Percentiles rank a stretch among this genome's conserved stretches.
phyloP scores from a whole-genome alignment of 306 rosid genomes.

The Fragaria nilgerrensis region DNA sequence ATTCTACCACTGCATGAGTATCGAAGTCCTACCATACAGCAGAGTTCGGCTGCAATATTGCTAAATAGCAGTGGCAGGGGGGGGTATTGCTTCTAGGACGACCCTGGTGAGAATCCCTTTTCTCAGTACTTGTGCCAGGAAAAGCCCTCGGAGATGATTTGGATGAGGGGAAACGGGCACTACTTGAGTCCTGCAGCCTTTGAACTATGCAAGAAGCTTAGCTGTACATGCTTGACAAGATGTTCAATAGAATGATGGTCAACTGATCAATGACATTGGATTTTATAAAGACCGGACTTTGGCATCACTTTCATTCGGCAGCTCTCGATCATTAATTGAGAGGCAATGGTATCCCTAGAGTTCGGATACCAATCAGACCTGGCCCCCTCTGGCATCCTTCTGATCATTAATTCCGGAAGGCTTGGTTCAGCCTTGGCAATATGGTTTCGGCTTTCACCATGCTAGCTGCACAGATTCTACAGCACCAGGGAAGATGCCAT shows the following conservation, averaged over 20 bases:
- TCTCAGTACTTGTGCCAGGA: slow-evolving; percentile 28
- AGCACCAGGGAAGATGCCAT: slow-evolving; percentile 44
- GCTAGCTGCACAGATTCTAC: slow-evolving; percentile 30
- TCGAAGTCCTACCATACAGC: slow-evolving; percentile 37
- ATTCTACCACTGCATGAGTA: slow-evolving; percentile 34
- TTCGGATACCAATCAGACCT: not conserved
- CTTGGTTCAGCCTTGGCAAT: slow-evolving; percentile 31
- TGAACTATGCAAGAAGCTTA: slow-evolving; percentile 12
- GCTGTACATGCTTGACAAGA: slow-evolving; percentile 23
- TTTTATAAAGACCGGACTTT: slow-evolving; percentile 12
- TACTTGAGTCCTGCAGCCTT: slow-evolving; percentile 15
- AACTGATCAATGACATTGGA: slow-evolving; percentile 12
- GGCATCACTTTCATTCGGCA: not conserved
- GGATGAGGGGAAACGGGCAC: slow-evolving; percentile 14
- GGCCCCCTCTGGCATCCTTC: slow-evolving; percentile 17
- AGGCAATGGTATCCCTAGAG: slow-evolving; percentile 9
- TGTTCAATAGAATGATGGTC: slow-evolving; percentile 18
- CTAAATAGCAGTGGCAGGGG: slow-evolving; percentile 22
- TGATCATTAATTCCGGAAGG: slow-evolving; percentile 28
- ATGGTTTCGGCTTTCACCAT: slow-evolving; percentile 38
- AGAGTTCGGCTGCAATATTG: slow-evolving; percentile 36
- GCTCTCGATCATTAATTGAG: slow-evolving; percentile 13
- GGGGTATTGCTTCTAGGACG: slow-evolving; percentile 33
- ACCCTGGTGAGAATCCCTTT: slow-evolving; percentile 32
- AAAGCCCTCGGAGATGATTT: slow-evolving; percentile 23